phyloP scores from a whole-genome alignment of 192 early-diverging fungal genomes.

The Entomortierella lignicola region DNA sequence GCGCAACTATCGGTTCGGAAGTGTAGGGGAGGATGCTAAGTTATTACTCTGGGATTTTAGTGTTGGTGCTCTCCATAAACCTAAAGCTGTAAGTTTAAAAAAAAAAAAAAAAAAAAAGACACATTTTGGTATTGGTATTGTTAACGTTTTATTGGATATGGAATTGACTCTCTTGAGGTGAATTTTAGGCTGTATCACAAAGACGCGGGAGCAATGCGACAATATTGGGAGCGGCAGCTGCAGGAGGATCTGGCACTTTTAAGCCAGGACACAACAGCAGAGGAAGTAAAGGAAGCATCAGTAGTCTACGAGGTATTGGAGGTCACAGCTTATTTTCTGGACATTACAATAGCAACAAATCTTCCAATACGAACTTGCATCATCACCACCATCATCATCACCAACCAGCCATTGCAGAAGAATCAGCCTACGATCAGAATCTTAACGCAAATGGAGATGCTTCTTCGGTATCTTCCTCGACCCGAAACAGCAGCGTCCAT shows the following conservation, averaged over 20 bases:
- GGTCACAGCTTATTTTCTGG: constrained; percentile 51
- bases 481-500: background rate
- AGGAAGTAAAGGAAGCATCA: constrained; percentile 39
- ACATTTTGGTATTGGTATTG: too few species aligned
- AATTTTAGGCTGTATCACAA: constrained; percentile 28
- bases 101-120: too few species aligned
- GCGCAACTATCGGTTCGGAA: constrained; percentile 86
- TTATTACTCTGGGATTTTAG: constrained; percentile 96
- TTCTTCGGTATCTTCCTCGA: background rate
- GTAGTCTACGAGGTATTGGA: constrained; percentile 26
- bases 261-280: constrained; percentile 44
- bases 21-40: constrained; percentile 90
- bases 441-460: background rate
- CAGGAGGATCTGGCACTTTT: constrained; percentile 11
- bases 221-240: constrained; percentile 13
- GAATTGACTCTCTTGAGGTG: too few species aligned
- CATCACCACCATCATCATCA: constrained; percentile 2
- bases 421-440: background rate
- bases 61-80: constrained; percentile 77
- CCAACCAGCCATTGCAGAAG: constrained; percentile 16
- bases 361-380: background rate
- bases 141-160: too few species aligned
- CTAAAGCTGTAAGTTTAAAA: constrained; percentile 74
- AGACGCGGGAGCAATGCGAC: constrained; percentile 52
- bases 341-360: constrained; percentile 11